Base-by-base conservation (phyloP, 257 asterid species). In the Solanum sitiens region DNA sequence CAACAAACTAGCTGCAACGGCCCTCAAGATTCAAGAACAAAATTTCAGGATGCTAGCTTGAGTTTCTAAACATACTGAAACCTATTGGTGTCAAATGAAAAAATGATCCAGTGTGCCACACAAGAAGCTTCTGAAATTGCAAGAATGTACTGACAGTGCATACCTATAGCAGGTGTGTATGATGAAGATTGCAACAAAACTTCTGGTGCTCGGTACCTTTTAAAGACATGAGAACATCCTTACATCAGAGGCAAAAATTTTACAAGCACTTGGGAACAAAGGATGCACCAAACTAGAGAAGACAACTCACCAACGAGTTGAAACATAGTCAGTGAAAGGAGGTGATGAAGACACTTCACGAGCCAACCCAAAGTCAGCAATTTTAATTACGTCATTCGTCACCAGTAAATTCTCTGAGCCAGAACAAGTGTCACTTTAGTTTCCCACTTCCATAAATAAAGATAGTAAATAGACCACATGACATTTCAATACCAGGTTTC, bases 191-290 rank as follows among this genome's bases (percentile, higher is more conserved):
- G 98, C 94, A 97, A 87, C 92, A 97, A 91, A 80, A 97, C 98
- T 92, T 97, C 99, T 30, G 98, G 98, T 37, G 99, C 99, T 87
- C 99, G 98, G 87, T 97, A 97, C 99, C 99, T 97, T 70, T 50
- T 68, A 86, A 56, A 85, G n/a, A 47, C 65, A 89, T 8, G 44
- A 20, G 83, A 73, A 76, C 70, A 87, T 75, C 67, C 89, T 76
- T 59, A 84, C 67, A 83, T 77, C 37, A 90, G 87, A 88, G 87
- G 70, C 73, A 87, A 86, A 71, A 13, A 42, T 35, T 53, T 83
- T 74, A 40, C 71, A 59, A 76, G 61, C 61, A 85, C 37, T 82
- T 40, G 23, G 63, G 71, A 83, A 59, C 21, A 45, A 18, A 89
- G 33, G 37, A 76, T 39, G 23, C 44, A 37, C 71, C 30, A 84